Evolutionary conservation across 129 eudicot genomes (phyloP).

Genomic region (Centaurea solstitialis): DNA sequence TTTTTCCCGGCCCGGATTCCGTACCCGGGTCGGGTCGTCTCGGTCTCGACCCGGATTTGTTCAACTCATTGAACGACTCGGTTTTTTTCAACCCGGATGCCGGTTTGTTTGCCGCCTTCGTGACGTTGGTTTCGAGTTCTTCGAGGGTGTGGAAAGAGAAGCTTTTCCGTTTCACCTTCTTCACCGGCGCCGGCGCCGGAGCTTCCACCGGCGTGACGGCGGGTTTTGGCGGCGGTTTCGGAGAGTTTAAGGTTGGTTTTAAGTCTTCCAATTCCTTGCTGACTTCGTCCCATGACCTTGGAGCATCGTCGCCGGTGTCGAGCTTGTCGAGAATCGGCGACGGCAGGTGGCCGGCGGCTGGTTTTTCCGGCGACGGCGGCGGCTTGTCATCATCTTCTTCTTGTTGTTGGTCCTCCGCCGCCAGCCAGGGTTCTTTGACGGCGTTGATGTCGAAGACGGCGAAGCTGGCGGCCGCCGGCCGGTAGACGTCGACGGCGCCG

Average conservation of each 20-base stretch:
- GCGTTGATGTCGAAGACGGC: conserved; percentile 76
- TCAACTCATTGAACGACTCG: conserved; percentile 35
- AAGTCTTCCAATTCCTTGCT: conserved; percentile 73
- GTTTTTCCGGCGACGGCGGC: background rate
- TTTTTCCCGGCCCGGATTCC: too few species aligned
- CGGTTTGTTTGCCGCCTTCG: conserved; percentile 18
- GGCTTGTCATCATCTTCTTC: conserved; percentile 15
- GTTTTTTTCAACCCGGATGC: conserved; percentile 36
- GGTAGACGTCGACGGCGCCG: conserved; percentile 62
- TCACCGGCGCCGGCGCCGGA: conserved; percentile 21
- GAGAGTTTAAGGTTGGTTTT: conserved; percentile 59
- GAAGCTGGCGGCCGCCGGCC: conserved; percentile 64
- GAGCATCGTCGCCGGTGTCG: conserved; percentile 64
- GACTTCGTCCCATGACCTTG: conserved; percentile 88
- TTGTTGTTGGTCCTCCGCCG: conserved; percentile 6
- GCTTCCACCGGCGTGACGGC: background rate
- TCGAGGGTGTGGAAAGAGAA: conserved; percentile 85
- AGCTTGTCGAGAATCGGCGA: conserved; percentile 63
- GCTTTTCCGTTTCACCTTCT: conserved; percentile 52
- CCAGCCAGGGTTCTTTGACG: conserved; percentile 92
- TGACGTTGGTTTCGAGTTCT: conserved; percentile 61
- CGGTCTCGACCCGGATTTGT: conserved; percentile 6
- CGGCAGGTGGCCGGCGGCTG: conserved; percentile 37
- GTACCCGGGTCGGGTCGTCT: background rate
- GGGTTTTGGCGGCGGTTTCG: conserved; percentile 15